Conservation (phyloP, 176 grass and related monocot species). For the Thalia dealbata region DNA sequence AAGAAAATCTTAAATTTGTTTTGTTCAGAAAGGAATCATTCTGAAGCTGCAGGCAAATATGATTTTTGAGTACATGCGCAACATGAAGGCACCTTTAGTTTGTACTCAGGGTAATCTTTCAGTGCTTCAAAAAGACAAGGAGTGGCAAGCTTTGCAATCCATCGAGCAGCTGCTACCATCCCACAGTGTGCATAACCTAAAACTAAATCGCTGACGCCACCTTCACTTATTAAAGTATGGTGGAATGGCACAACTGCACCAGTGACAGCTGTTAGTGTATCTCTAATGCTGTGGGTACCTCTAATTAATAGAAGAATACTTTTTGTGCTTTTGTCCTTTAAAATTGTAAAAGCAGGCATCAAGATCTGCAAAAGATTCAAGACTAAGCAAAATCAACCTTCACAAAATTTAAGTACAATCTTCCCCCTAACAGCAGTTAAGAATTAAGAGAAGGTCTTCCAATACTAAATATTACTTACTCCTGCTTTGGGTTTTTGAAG, state of each 20-base stretch:
- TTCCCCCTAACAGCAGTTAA: constrained; percentile 15
- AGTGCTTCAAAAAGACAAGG: constrained; percentile 69
- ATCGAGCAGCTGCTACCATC: constrained; percentile 96
- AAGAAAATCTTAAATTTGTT: too few species aligned
- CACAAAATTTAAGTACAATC: neutral
- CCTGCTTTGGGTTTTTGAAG: constrained; percentile 99
- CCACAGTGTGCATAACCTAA: constrained; percentile 98
- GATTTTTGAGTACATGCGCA: neutral
- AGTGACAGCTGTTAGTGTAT: constrained; percentile 88
- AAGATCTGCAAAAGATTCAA: constrained; percentile 59
- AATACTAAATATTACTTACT: constrained; percentile 44
- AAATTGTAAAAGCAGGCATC: constrained; percentile 90
- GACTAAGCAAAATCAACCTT: neutral
- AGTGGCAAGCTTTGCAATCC: constrained; percentile 87
- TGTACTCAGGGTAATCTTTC: constrained; percentile 52
- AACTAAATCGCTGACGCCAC: constrained; percentile 84
- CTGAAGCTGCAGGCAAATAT: neutral
- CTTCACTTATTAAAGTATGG: constrained; percentile 81
- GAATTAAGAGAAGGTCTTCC: constrained; percentile 13
- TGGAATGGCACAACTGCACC: constrained; percentile 96
- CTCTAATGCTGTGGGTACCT: constrained; percentile 94
- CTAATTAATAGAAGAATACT: constrained; percentile 85
- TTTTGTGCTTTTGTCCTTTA: constrained; percentile 71
- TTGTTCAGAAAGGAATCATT: neutral
- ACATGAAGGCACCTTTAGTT: constrained; percentile 46